Evolutionary conservation across 1,284 basidiomycete species (phyloP).

Genomic region (Ceratobasidium sp.): DNA sequence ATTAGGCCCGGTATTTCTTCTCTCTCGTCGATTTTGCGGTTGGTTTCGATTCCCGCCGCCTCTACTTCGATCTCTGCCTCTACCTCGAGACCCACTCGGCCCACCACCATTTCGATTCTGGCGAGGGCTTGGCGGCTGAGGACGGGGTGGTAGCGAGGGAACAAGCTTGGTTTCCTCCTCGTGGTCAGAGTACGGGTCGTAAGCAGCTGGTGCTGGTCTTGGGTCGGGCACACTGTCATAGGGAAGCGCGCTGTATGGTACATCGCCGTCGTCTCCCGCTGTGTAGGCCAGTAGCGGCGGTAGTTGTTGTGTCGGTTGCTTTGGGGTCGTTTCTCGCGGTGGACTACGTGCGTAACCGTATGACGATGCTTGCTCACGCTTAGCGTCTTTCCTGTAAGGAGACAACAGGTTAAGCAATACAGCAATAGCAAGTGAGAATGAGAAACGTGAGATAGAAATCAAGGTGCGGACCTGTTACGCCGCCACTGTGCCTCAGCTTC

Average conservation of each 20-base stretch:
- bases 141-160: conserved; percentile 1
- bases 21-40: conserved; percentile 15
- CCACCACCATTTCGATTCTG: conserved; percentile 16
- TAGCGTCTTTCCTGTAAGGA: conserved; percentile 27
- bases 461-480: conserved; percentile 43
- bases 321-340: conserved; percentile 27
- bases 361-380: conserved; percentile 28
- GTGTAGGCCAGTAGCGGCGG: conserved; percentile 20
- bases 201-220: conserved; percentile 46
- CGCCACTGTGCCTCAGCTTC: conserved; percentile 77
- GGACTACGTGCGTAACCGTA: conserved; percentile 1
- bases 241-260: conserved; percentile 31
- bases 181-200: conserved; percentile 44
- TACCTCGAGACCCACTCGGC: conserved; percentile 13
- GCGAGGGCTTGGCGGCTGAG: conserved; percentile 21
- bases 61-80: conserved; percentile 22
- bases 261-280: conserved; percentile 40
- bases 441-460: not conserved
- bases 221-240: conserved; percentile 36
- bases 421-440: not conserved
- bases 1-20: conserved; percentile 14
- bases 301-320: conserved; percentile 6
- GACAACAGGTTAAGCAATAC: not conserved
- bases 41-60: conserved; percentile 29
- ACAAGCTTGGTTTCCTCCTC: conserved; percentile 25